These are phyloP conservation scores for Hortiboletus campestris DNA, from an alignment of 768 basidiomycete genomes.

Conservation along the genomic window DNA sequence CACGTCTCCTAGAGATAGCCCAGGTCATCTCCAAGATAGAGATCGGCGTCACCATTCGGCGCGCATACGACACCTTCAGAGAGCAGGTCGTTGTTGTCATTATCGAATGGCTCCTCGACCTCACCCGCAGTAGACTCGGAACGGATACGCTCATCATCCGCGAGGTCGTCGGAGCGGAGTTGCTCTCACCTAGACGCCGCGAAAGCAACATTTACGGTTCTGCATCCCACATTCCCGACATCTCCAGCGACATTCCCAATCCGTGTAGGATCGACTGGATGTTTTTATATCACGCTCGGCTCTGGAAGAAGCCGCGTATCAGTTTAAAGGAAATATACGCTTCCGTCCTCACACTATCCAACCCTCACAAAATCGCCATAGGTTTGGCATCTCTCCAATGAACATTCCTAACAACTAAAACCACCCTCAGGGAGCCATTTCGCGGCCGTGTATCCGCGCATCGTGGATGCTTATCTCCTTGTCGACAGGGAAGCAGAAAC, in stretches of 20 bases:
- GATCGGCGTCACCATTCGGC: conserved; percentile 84
- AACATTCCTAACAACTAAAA: conserved; percentile 4
- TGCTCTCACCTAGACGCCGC: conserved; percentile 59
- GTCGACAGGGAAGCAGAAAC: conserved; percentile 94
- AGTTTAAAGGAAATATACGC: conserved; percentile 83
- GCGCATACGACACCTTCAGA: conserved; percentile 83
- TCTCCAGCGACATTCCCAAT: conserved; percentile 42
- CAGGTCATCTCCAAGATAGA: conserved; percentile 84
- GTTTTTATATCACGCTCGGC: conserved; percentile 75
- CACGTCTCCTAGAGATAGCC: conserved; percentile 71
- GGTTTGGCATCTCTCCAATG: conserved; percentile 43
- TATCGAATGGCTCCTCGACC: conserved; percentile 82
- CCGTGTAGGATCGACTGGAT: conserved; percentile 70
- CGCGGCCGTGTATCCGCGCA: conserved; percentile 77
- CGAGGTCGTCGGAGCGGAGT: conserved; percentile 69
- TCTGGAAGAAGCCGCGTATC: conserved; percentile 83
- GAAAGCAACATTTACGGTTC: conserved; percentile 47
- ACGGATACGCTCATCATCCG: conserved; percentile 65
- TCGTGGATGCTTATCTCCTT: conserved; percentile 89
- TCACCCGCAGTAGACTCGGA: conserved; percentile 69
- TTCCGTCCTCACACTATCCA: conserved; percentile 66
- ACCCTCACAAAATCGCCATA: conserved; percentile 71
- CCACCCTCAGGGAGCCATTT: conserved; percentile 68
- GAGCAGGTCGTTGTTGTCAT: conserved; percentile 83
- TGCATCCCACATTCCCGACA: conserved; percentile 36